phyloP scores from a whole-genome alignment of 139 green algal species.

The Asterochloris erici region DNA sequence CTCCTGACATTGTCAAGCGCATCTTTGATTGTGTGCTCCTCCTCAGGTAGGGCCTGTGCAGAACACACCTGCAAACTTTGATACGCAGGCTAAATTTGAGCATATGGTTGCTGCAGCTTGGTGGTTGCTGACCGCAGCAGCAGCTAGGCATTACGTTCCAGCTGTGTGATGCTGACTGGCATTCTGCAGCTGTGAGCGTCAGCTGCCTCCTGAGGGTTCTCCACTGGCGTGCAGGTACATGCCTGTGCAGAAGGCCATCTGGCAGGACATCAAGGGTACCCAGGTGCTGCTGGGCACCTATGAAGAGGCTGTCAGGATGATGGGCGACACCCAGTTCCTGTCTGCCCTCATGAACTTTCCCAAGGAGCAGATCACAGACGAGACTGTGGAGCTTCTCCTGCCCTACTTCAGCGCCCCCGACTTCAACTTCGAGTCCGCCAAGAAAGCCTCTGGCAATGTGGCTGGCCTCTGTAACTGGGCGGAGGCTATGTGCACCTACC shows the following conservation, averaged over 20 bases:
- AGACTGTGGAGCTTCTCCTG: slow-evolving; percentile 85
- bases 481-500: slow-evolving; percentile 92
- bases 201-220: not conserved
- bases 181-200: too few relatives aligned
- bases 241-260: slow-evolving; percentile 60
- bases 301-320: slow-evolving; percentile 87
- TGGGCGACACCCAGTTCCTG: slow-evolving; percentile 91
- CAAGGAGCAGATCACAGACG: slow-evolving; percentile 93
- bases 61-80: too few relatives aligned
- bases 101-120: too few relatives aligned
- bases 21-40: slow-evolving; percentile 96
- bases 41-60: slow-evolving; percentile 36
- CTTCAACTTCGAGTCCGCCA: slow-evolving; percentile 90
- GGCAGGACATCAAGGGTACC: slow-evolving; percentile 77
- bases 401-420: slow-evolving; percentile 88
- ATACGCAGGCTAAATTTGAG: too few relatives aligned
- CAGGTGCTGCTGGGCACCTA: slow-evolving; percentile 83
- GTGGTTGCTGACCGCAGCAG: too few relatives aligned
- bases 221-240: slow-evolving; percentile 23
- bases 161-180: too few relatives aligned
- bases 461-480: slow-evolving; percentile 94
- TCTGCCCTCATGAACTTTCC: slow-evolving; percentile 85
- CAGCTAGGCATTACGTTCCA: too few relatives aligned
- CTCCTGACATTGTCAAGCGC: slow-evolving; percentile 92
- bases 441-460: slow-evolving; percentile 81